Evolutionary conservation across 225 moss, liverwort and hornwort genomes (phyloP).

Genomic region (Physcomitrellopsis africana): DNA sequence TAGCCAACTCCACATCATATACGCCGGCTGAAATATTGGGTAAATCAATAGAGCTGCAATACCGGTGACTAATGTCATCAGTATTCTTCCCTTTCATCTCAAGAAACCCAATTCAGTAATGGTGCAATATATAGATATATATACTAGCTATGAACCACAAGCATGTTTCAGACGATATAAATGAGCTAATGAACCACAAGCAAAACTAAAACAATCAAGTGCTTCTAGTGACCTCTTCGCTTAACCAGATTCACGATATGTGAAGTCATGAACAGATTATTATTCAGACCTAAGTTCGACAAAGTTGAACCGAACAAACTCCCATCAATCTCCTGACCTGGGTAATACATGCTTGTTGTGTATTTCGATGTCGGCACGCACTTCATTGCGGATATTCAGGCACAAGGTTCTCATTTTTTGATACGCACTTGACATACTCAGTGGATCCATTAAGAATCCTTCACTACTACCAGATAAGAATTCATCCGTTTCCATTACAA

Average conservation of each 20-base stretch:
- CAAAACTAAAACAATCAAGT: background rate
- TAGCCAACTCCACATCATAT: constrained; percentile 85
- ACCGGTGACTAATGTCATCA: constrained; percentile 9
- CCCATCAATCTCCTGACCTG: constrained; percentile 28
- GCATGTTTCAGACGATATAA: too few species aligned
- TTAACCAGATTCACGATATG: background rate
- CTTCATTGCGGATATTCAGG: constrained; percentile 75
- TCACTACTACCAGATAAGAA: constrained; percentile 76
- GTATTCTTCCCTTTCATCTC: background rate
- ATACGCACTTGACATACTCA: constrained; percentile 82
- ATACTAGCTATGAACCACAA: too few species aligned
- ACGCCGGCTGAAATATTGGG: constrained; percentile 83
- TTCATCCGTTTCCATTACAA: constrained; percentile 90
- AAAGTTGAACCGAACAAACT: background rate
- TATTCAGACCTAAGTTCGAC: background rate
- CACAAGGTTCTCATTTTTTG: constrained; percentile 90
- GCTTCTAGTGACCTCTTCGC: background rate
- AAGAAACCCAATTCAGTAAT: background rate
- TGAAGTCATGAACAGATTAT: background rate
- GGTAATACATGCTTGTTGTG: constrained; percentile 91
- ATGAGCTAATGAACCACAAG: background rate
- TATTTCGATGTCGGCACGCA: constrained; percentile 88
- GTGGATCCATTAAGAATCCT: constrained; percentile 92
- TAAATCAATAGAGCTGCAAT: constrained; percentile 88
- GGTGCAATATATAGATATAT: too few species aligned